Evolutionary conservation across 352 stramenopile genomes (phyloP).

Genomic region (Blastocystis sp.): DNA sequence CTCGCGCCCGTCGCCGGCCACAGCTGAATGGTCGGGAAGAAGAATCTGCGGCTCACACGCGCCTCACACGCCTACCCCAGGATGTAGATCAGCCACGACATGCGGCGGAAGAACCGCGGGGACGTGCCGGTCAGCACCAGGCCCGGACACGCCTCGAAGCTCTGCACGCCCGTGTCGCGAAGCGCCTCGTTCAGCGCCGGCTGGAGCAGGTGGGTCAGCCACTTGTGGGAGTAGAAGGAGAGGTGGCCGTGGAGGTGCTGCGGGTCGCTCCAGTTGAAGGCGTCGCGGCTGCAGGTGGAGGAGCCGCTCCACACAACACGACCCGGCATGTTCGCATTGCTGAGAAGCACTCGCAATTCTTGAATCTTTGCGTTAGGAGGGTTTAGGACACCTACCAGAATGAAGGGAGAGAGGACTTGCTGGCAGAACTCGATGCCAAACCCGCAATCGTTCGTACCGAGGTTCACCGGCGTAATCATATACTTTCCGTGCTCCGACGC

Average conservation of each 20-base stretch:
- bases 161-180: conserved; percentile 11
- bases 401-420: conserved; percentile 60
- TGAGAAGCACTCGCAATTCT: conserved; percentile 40
- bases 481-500: conserved; percentile 14
- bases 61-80: not conserved
- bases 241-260: conserved; percentile 60
- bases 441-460: conserved; percentile 29
- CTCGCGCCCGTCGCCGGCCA: conserved; percentile 9
- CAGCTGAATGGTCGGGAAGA: conserved; percentile 63
- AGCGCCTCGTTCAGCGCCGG: conserved; percentile 49
- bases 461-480: conserved; percentile 58
- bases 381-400: not conserved
- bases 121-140: conserved; percentile 59
- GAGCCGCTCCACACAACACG: conserved; percentile 62
- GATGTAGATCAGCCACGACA: conserved; percentile 63
- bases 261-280: conserved; percentile 64
- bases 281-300: conserved; percentile 53
- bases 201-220: conserved; percentile 64
- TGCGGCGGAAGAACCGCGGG: conserved; percentile 56
- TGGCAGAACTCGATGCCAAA: conserved; percentile 68
- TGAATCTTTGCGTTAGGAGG: conserved; percentile 26
- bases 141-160: conserved; percentile 65
- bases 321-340: conserved; percentile 59
- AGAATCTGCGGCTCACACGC: conserved; percentile 22
- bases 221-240: conserved; percentile 67